Conservation (phyloP, 1,139 yeast species). For the Taphrina communis region DNA sequence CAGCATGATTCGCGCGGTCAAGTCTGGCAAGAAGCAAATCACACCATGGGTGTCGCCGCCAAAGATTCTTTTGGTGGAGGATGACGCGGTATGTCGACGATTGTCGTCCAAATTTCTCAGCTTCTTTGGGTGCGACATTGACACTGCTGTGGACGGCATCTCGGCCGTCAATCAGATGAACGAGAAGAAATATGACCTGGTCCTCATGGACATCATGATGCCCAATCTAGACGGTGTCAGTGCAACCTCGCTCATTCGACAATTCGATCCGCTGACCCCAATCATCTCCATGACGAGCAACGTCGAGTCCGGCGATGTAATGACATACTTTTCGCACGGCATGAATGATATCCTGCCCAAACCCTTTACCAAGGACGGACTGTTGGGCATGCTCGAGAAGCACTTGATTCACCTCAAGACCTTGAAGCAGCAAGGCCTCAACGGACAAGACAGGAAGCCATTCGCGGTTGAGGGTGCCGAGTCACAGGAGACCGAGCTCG, state of each 20-base stretch:
- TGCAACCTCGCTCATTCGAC: conserved; percentile 83
- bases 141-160: conserved; percentile 89
- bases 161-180: conserved; percentile 85
- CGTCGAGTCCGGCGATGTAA: conserved; percentile 77
- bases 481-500: conserved; percentile 4
- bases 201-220: conserved; percentile 92
- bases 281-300: conserved; percentile 94
- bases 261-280: conserved; percentile 82
- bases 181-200: conserved; percentile 60
- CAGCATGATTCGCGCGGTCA: conserved; percentile 36
- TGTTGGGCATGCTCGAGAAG: conserved; percentile 74
- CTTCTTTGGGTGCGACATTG: conserved; percentile 90
- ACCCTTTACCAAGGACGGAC: conserved; percentile 86
- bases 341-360: conserved; percentile 91
- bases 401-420: conserved; percentile 57
- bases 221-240: conserved; percentile 94
- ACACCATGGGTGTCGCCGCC: conserved; percentile 48
- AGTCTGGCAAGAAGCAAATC: conserved; percentile 37
- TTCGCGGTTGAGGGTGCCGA: conserved; percentile 45
- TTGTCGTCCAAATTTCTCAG: conserved; percentile 67
- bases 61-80: conserved; percentile 76
- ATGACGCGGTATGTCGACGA: conserved; percentile 76
- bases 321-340: conserved; percentile 77
- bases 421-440: conserved; percentile 47
- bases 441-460: conserved; percentile 55